Percentiles rank a stretch among this genome's conserved stretches.
phyloP scores from a whole-genome alignment of 139 green algal genomes.

The Pleodorina starrii region DNA sequence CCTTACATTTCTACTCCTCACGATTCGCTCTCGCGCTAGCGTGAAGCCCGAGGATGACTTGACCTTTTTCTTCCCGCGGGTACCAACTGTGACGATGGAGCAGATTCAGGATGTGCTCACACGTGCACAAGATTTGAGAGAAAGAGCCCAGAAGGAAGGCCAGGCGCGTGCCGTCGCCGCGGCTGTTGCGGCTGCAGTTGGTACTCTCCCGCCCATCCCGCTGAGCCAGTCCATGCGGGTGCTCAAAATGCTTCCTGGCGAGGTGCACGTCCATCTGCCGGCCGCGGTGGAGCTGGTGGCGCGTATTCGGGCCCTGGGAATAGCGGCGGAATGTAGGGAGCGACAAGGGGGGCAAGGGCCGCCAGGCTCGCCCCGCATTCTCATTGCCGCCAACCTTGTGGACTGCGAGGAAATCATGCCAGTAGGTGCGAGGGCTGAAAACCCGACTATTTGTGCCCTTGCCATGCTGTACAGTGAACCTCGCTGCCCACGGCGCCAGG shows the following conservation, averaged over 20 bases:
- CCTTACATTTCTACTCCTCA: no score
- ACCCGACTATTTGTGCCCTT: no score
- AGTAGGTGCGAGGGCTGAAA: background rate
- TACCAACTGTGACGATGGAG: background rate
- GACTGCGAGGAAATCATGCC: conserved; percentile 38
- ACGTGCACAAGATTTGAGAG: background rate
- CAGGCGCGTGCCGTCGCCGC: background rate
- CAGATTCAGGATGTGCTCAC: conserved; percentile 14
- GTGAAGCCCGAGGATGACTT: background rate
- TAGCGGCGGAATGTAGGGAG: background rate
- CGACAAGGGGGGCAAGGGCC: background rate
- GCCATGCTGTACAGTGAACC: no score
- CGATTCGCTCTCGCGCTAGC: background rate
- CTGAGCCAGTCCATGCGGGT: background rate
- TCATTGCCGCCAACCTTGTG: conserved; percentile 14
- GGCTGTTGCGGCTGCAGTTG: background rate
- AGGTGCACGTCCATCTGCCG: background rate
- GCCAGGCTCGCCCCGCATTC: background rate
- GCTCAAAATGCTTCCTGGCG: background rate
- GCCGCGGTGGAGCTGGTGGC: background rate
- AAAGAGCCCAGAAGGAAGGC: background rate
- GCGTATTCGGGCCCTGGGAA: conserved; percentile 3
- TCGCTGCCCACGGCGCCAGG: no score
- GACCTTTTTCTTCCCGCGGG: conserved; percentile 15
- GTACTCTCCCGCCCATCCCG: background rate